Conservation (phyloP, 2,329 filamentous ascomycete species). For the Fusarium sp. region DNA sequence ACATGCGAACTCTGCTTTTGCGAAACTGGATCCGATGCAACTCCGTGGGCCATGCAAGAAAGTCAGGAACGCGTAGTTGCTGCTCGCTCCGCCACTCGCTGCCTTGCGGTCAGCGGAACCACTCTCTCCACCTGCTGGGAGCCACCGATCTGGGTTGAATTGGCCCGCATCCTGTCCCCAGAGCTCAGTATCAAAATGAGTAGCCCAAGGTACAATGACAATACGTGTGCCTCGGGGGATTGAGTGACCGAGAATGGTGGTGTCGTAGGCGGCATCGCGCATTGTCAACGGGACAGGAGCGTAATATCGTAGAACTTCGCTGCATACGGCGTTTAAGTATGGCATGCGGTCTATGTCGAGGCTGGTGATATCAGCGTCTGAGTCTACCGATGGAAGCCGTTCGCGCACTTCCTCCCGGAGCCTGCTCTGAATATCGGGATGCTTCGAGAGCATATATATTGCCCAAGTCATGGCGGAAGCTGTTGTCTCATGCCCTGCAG, state of each 20-base stretch:
- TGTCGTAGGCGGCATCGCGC: constrained; percentile 73
- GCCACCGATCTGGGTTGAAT: constrained; percentile 86
- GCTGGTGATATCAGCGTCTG: constrained; percentile 53
- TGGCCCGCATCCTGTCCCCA: constrained; percentile 82
- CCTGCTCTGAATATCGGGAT: constrained; percentile 73
- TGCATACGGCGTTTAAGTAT: constrained; percentile 83
- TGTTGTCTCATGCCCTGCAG: constrained; percentile 85
- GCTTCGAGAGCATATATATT: constrained; percentile 74
- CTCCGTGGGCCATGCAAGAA: constrained; percentile 89
- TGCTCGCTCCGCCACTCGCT: constrained; percentile 77
- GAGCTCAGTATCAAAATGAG: constrained; percentile 75
- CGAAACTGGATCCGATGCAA: constrained; percentile 87
- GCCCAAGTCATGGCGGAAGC: constrained; percentile 82
- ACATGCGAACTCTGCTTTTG: constrained; percentile 86
- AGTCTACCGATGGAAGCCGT: constrained; percentile 65
- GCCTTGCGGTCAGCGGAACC: constrained; percentile 54
- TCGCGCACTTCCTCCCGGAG: constrained; percentile 77
- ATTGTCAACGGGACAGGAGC: constrained; percentile 78
- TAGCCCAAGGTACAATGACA: constrained; percentile 72
- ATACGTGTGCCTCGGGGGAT: constrained; percentile 79
- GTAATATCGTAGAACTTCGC: constrained; percentile 80
- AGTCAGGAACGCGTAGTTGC: constrained; percentile 82
- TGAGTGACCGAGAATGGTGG: constrained; percentile 71
- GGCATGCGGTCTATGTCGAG: constrained; percentile 77
- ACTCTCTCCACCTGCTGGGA: constrained; percentile 58